phyloP scores from a whole-genome alignment of 225 moss, liverwort and hornwort genomes.

The Physcomitrellopsis africana region DNA sequence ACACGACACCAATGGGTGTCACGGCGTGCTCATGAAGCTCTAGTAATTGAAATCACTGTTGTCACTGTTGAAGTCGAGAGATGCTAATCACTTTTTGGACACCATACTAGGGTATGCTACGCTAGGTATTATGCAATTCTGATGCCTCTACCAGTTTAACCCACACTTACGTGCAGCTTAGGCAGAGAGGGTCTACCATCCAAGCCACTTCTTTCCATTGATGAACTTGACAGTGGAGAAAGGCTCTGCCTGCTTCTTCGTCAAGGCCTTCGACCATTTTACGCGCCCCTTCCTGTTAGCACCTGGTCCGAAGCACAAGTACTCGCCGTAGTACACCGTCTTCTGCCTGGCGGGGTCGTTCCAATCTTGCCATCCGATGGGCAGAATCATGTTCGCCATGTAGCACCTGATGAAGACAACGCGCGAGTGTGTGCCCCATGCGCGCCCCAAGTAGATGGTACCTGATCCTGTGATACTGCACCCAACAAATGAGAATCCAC shows the following conservation, averaged over 20 bases:
- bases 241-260: fast-evolving
- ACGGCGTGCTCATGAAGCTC: no score
- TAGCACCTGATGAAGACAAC: conserved; percentile 35
- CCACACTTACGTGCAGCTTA: no score
- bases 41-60: no score
- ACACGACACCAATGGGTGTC: no score
- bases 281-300: conserved; percentile 6
- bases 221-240: conserved; percentile 2
- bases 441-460: neutral
- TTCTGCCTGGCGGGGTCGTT: neutral
- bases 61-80: no score
- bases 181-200: no score
- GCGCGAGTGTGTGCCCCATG: no score
- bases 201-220: conserved; percentile 28
- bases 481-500: conserved; percentile 36
- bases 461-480: conserved; percentile 28
- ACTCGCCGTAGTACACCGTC: conserved; percentile 44
- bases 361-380: conserved; percentile 37
- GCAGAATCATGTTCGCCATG: conserved; percentile 39
- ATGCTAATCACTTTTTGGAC: no score
- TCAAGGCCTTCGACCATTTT: conserved; percentile 24
- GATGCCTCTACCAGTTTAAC: no score
- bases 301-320: conserved; percentile 23
- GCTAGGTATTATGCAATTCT: no score
- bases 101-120: no score